Evolutionary conservation across 352 stramenopile genomes (phyloP), one percentile per base, ranked within the genome.

Genomic region (Phytophthora syringae): DNA sequence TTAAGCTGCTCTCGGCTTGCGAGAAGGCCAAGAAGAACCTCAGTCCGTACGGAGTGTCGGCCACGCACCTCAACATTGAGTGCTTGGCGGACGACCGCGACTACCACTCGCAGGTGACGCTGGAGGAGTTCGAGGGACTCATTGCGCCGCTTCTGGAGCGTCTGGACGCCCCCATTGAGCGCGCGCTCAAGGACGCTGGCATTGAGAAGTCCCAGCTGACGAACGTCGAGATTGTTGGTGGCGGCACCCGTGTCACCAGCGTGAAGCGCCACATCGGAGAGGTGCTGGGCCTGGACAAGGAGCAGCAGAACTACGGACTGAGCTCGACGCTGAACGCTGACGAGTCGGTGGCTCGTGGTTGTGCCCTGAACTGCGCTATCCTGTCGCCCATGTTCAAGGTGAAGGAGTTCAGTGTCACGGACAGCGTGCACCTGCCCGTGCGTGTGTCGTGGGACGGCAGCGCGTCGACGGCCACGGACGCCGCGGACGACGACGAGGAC

Each of bases 21-120:
- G 97, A 99, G 78, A 99, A 99, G 84, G 90, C 97, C 37, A 99
- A 99, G 86, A 99, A 99, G 85, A 99, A 98, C 60, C 80, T 99
- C 12, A 98, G 84, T 57, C 97, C 98, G 1, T 84, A 98, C 65
- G 98, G 98, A 40, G 98, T 99, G 7, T 97, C 86, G 24, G 94
- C 98, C 67, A 98, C 97, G 32, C 84, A 94, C 55, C 93, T 99
- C 52, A 98, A 98, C 74, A 86, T 99, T 34, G 98, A 99, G 84
- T 99, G 93, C 74, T 77, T 99, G n/a, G 95, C 98, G 43, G 94
- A 99, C 60, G 97, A 99, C 67, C 85, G 88, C 58, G 98, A 99
- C 81, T 99, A 99, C 80, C 94, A 90, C 70, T 80, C 87, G 50
- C 95, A 97, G 60, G 76, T 99, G 13, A 97, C 81, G 56, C 85